Evolutionary conservation across 2,329 filamentous ascomycete genomes (phyloP).

Genomic region (Nemania sp.): DNA sequence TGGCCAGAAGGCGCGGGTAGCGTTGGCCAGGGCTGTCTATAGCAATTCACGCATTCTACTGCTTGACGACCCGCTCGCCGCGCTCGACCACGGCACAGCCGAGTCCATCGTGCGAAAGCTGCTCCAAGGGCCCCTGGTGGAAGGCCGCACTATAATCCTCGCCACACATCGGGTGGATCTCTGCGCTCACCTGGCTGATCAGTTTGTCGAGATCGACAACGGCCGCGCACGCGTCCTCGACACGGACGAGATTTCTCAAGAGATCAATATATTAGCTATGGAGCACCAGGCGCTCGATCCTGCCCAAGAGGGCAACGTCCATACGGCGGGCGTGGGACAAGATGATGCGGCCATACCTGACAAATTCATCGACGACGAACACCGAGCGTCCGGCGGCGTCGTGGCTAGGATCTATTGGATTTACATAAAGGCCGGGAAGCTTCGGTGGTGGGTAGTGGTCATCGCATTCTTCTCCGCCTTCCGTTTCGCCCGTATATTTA

Average conservation of each 20-base stretch:
- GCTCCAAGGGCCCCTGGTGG: slow-evolving; percentile 63
- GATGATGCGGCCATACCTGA: slow-evolving; percentile 62
- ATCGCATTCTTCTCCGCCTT: slow-evolving; percentile 66
- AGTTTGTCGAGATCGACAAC: slow-evolving; percentile 71
- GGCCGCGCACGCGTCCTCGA: slow-evolving; percentile 59
- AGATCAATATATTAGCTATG: slow-evolving; percentile 42
- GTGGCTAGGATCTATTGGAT: slow-evolving; percentile 78
- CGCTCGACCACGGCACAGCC: slow-evolving; percentile 66
- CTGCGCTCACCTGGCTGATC: slow-evolving; percentile 71
- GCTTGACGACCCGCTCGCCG: slow-evolving; percentile 66
- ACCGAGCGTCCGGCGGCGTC: slow-evolving; percentile 75
- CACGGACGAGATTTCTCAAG: slow-evolving; percentile 49
- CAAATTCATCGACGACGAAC: slow-evolving; percentile 80
- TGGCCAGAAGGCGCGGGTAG: slow-evolving; percentile 66
- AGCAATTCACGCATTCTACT: slow-evolving; percentile 60
- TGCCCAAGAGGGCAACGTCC: slow-evolving; percentile 40
- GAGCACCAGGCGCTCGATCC: slow-evolving; percentile 32
- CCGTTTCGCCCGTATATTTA: slow-evolving; percentile 66
- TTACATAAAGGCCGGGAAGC: slow-evolving; percentile 80
- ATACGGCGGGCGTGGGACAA: slow-evolving; percentile 43
- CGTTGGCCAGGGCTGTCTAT: slow-evolving; percentile 66
- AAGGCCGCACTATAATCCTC: slow-evolving; percentile 72
- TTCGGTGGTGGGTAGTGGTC: slow-evolving; percentile 72
- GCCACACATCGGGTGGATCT: slow-evolving; percentile 82
- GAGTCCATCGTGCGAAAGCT: slow-evolving; percentile 64